Percentiles rank a stretch among this genome's conserved stretches.
These are phyloP conservation scores for Akanthomyces dipterigenus DNA, from an alignment of 2,329 filamentous ascomycete genomes.

Conservation along the genomic window DNA sequence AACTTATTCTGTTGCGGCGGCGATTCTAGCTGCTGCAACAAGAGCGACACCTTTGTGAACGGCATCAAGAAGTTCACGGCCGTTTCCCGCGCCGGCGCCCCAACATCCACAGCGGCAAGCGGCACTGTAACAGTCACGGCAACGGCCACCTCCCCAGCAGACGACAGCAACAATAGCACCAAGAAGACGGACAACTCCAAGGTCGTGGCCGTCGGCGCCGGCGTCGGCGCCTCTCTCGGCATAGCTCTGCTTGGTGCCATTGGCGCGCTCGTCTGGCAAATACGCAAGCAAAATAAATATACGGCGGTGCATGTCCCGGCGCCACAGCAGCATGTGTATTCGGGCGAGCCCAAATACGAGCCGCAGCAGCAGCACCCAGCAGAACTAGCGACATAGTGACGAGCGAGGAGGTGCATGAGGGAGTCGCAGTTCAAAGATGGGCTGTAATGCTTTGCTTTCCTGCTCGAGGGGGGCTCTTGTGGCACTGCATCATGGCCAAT, in stretches of 20 bases:
- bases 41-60: background rate
- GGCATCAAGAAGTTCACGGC: background rate
- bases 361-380: background rate
- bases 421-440: too few relatives aligned
- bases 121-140: background rate
- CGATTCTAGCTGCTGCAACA: conserved; percentile 8
- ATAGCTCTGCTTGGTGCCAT: background rate
- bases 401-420: background rate
- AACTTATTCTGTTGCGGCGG: conserved; percentile 6
- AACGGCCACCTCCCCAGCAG: background rate
- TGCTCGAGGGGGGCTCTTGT: too few relatives aligned
- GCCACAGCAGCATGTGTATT: conserved; percentile 2
- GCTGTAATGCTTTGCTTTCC: too few relatives aligned
- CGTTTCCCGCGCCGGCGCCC: background rate
- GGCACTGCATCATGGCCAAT: too few relatives aligned
- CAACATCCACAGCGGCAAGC: background rate
- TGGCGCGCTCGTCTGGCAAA: background rate
- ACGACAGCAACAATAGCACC: background rate
- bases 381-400: background rate
- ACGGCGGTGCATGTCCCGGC: background rate
- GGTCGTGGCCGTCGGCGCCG: background rate
- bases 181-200: background rate
- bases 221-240: background rate
- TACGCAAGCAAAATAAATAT: conserved; percentile 4
- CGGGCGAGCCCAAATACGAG: background rate